Conservation (phyloP, 768 basidiomycete species). For the Calocybe indica region DNA sequence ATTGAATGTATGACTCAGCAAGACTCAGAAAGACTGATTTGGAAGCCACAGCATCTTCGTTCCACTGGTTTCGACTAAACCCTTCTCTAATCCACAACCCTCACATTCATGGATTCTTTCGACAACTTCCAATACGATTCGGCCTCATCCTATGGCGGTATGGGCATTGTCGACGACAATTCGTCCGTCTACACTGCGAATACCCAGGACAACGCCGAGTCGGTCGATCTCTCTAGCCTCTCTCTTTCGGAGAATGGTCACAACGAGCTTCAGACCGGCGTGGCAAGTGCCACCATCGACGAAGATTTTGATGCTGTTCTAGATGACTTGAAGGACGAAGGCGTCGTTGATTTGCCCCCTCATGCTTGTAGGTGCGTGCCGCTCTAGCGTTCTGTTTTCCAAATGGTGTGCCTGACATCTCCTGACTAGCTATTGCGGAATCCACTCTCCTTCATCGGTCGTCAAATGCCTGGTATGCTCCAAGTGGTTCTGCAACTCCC, state of each 20-base stretch:
- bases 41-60: too few species aligned
- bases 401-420: conserved; percentile 9
- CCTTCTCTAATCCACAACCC: conserved; percentile 1
- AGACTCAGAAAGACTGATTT: too few species aligned
- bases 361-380: conserved; percentile 89
- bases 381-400: conserved; percentile 4
- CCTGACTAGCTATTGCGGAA: conserved; percentile 83
- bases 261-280: conserved; percentile 18
- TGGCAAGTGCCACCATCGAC: conserved; percentile 24
- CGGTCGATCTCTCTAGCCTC: conserved; percentile 62
- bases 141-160: conserved; percentile 73
- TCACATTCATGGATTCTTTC: conserved; percentile 63
- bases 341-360: conserved; percentile 71
- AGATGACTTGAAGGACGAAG: conserved; percentile 84
- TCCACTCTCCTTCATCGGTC: conserved; percentile 94
- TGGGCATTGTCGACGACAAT: conserved; percentile 70
- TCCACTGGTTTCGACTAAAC: too few species aligned
- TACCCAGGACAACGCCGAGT: conserved; percentile 52
- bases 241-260: conserved; percentile 43
- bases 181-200: conserved; percentile 77
- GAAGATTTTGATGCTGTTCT: conserved; percentile 89
- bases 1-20: too few species aligned
- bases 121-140: conserved; percentile 86
- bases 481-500: conserved; percentile 99
- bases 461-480: conserved; percentile 91